Evolutionary conservation across 1,284 basidiomycete species (phyloP).

Genomic region (Cryptococcus neoformans): DNA sequence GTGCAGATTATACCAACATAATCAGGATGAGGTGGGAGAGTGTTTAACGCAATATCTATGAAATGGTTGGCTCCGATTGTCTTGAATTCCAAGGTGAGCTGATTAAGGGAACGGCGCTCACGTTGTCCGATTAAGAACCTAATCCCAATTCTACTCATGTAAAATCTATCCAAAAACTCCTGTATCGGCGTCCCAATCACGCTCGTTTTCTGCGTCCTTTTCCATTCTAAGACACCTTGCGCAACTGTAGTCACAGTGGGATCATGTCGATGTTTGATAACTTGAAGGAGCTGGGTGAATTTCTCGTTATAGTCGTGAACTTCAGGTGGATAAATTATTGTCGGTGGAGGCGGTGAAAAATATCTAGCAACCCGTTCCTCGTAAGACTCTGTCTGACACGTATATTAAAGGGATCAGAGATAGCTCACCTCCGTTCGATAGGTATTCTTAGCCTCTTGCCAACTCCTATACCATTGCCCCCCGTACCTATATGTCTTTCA

Average conservation of each 20-base stretch:
- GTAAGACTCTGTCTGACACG: neutral
- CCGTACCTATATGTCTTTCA: slow-evolving; percentile 13
- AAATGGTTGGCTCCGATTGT: neutral
- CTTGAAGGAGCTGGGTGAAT: slow-evolving; percentile 83
- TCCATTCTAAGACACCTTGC: slow-evolving; percentile 71
- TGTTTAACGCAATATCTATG: slow-evolving; percentile 85
- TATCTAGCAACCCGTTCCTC: slow-evolving; percentile 57
- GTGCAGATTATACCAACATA: slow-evolving; percentile 99
- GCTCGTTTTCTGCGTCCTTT: slow-evolving; percentile 50
- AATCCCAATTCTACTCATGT: slow-evolving; percentile 95
- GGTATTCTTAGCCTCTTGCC: slow-evolving; percentile 40
- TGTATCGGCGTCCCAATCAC: slow-evolving; percentile 78
- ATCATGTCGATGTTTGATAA: slow-evolving; percentile 93
- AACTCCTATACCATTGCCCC: neutral
- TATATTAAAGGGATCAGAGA: neutral
- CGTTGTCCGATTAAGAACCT: slow-evolving; percentile 84
- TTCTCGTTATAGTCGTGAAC: slow-evolving; percentile 89
- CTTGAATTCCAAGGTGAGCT: slow-evolving; percentile 11
- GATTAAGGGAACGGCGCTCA: slow-evolving; percentile 21
- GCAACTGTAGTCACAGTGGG: slow-evolving; percentile 97
- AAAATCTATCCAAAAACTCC: slow-evolving; percentile 95
- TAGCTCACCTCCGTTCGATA: slow-evolving; percentile 45
- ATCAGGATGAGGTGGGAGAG: slow-evolving; percentile 78
- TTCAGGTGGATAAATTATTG: slow-evolving; percentile 82
- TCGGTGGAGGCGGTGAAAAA: slow-evolving; percentile 66